A percentile compares a stretch with the other conserved stretches of the same genome.
These are phyloP conservation scores for Wickerhamomyces sydowiorum DNA, from an alignment of 805 yeast genomes.

Conservation along the genomic window DNA sequence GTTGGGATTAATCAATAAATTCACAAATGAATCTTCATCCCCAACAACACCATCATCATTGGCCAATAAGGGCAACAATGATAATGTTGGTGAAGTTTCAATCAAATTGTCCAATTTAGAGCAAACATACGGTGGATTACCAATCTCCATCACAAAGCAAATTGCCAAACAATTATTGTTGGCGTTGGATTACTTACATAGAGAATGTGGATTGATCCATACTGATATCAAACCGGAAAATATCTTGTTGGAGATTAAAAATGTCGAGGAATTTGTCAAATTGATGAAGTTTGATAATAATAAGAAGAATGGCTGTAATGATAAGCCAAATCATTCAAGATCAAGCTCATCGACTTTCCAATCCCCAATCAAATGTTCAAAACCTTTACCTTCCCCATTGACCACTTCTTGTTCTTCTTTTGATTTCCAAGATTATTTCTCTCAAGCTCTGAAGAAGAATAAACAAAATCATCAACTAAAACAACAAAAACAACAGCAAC, in stretches of 20 bases:
- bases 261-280: conserved; percentile 44
- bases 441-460: neutral
- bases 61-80: neutral
- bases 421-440: conserved; percentile 1
- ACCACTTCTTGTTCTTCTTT: conserved; percentile 16
- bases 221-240: conserved; percentile 78
- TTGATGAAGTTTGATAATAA: conserved; percentile 2
- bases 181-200: conserved; percentile 53
- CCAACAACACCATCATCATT: neutral
- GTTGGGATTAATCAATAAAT: conserved; percentile 43
- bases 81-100: neutral
- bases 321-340: conserved; percentile 28
- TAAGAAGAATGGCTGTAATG: no score
- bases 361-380: conserved; percentile 30
- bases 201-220: conserved; percentile 62
- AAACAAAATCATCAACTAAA: neutral
- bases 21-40: conserved; percentile 6
- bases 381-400: conserved; percentile 43
- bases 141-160: conserved; percentile 46
- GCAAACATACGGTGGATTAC: conserved; percentile 46
- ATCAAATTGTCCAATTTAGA: conserved; percentile 27
- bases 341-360: conserved; percentile 14
- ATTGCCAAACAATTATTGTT: conserved; percentile 50
- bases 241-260: conserved; percentile 47
- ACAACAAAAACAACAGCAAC: no score